Base-by-base conservation (phyloP, 441 rosid species). In the Eutrema salsugineum region DNA sequence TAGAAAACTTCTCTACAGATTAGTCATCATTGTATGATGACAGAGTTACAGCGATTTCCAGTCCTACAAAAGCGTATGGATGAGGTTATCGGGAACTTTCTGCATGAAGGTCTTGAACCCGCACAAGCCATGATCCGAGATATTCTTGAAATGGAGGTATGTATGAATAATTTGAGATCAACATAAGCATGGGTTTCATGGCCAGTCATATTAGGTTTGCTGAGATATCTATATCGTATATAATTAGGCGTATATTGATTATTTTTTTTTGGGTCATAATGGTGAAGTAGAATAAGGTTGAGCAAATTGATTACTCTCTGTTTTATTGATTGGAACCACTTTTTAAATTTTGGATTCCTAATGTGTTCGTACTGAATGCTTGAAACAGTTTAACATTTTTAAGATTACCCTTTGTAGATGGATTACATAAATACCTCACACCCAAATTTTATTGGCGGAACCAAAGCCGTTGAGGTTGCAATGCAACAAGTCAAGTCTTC, bases 111-210 rank as follows among this genome's bases (percentile, higher is more conserved):
- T 66, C 96, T 95, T 79, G 93, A 87, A 68, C 99, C 98, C 27
- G 81, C 98, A n/a, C 94, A 95, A 76, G 85, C 86, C 76, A 95
- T 95, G 99, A 93, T 95, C 74, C 88, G 89, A 38, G 91, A 89
- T 78, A 82, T 95, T 64, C 83, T 92, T 66, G 98, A 89, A 69
- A 95, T 95, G 99, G 99, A 95, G 96, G 99, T 92, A 82, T 51
- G 49, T 14, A 69, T 61, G 42, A 32, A 48, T 9, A 49, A 36
- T 38, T 19, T 9, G 8, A 30, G 44, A 56, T 56, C 64, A 30
- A 32, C 33, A 68, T 56, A 66, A 11, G 35, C 27, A 44, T 24
- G 39, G 30, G 19, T 19, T 44, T 32, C 35, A 33, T 33, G 55
- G 27, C 48, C 14, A 33, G 6, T 19, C 10, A 36, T 35, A 14